These are phyloP conservation scores for Trametes cingulata DNA, from an alignment of 768 basidiomycete species.

Conservation along the genomic window DNA sequence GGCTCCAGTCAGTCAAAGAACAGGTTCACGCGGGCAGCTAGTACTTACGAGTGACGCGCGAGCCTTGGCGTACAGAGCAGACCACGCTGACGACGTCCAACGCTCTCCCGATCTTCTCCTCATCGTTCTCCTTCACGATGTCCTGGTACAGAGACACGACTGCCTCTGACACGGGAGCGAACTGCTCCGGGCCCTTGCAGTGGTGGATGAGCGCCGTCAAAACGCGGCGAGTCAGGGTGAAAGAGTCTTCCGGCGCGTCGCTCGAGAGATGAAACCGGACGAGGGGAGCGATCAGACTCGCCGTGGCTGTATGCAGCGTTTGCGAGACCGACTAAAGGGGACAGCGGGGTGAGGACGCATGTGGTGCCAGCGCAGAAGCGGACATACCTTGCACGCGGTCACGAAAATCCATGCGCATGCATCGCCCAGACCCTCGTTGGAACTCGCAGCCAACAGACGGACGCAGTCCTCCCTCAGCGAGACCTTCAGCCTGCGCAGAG, in stretches of 20 bases:
- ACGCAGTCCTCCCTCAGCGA: slow-evolving; percentile 59
- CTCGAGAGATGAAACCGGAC: slow-evolving; percentile 53
- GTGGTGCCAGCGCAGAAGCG: no score
- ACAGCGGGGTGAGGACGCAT: not conserved
- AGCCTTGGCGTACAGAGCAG: slow-evolving; percentile 69
- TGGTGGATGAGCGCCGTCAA: slow-evolving; percentile 85
- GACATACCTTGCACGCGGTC: slow-evolving; percentile 73
- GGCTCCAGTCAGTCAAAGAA: no score
- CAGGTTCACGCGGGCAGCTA: not conserved
- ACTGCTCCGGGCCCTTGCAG: slow-evolving; percentile 68
- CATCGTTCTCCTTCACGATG: slow-evolving; percentile 19
- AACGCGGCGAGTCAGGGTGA: slow-evolving; percentile 64
- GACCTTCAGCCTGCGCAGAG: slow-evolving; percentile 70
- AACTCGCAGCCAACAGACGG: slow-evolving; percentile 45
- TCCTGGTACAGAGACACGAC: slow-evolving; percentile 43
- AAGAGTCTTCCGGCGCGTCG: slow-evolving; percentile 43
- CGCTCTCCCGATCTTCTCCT: slow-evolving; percentile 49
- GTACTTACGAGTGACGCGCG: slow-evolving; percentile 59
- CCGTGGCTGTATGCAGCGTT: slow-evolving; percentile 75
- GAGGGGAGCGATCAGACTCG: slow-evolving; percentile 60
- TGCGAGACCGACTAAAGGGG: slow-evolving; percentile 74
- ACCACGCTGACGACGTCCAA: slow-evolving; percentile 58
- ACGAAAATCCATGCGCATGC: slow-evolving; percentile 74
- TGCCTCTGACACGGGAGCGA: slow-evolving; percentile 54
- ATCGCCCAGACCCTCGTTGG: slow-evolving; percentile 54